Conservation (phyloP, 768 basidiomycete genomes). For the Phlegmacium glaucopus region DNA sequence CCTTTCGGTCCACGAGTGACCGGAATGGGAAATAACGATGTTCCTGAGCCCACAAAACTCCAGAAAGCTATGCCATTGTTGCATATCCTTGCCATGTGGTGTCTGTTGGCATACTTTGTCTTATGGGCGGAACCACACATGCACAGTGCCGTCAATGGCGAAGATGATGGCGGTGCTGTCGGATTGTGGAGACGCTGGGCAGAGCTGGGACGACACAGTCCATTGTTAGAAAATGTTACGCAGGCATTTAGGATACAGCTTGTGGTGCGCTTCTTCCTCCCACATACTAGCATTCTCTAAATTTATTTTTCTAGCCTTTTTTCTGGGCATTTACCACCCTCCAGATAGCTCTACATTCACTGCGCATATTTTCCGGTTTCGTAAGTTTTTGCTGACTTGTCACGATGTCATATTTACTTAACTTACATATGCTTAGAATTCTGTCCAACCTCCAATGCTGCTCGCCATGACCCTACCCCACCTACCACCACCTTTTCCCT, state of each 20-base stretch:
- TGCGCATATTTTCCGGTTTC: conserved; percentile 66
- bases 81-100: conserved; percentile 64
- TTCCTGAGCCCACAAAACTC: conserved; percentile 38
- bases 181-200: conserved; percentile 61
- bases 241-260: conserved; percentile 44
- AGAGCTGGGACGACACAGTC: conserved; percentile 39
- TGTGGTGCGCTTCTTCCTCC: conserved; percentile 42
- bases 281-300: neutral
- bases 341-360: conserved; percentile 66
- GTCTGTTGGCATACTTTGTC: conserved; percentile 64
- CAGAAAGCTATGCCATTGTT: conserved; percentile 65
- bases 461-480: conserved; percentile 59
- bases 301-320: conserved; percentile 51
- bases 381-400: conserved; percentile 36
- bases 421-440: conserved; percentile 37
- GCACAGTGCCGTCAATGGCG: conserved; percentile 36
- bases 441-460: conserved; percentile 55
- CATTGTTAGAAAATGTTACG: conserved; percentile 24
- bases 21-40: conserved; percentile 14
- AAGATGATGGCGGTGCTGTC: conserved; percentile 23
- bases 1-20: conserved; percentile 19
- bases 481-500: conserved; percentile 62
- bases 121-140: conserved; percentile 59
- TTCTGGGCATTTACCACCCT: conserved; percentile 81
- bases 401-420: neutral